phyloP scores from a whole-genome alignment of 202 grass and related monocot genomes.

The Setaria viridis region DNA sequence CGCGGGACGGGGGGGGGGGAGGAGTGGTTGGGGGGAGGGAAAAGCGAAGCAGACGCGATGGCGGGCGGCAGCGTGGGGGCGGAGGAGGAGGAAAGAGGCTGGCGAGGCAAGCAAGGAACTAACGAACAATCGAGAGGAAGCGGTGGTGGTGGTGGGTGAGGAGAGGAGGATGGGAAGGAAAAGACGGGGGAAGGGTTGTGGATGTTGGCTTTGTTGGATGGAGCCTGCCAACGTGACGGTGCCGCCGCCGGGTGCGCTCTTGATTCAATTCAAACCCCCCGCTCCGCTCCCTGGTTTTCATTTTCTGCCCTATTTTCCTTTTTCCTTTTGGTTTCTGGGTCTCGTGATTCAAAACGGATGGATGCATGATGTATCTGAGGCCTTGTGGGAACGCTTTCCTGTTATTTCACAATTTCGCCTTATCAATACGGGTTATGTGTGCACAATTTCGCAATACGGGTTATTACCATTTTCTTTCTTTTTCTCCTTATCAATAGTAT shows the following conservation, averaged over 20 bases:
- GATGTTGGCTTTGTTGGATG: conserved; percentile 5
- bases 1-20: conserved; percentile 22
- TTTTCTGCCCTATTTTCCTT: too few relatives aligned
- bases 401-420: neutral
- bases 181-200: neutral
- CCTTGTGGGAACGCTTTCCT: too few relatives aligned
- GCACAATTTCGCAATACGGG: too few relatives aligned
- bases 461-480: too few relatives aligned
- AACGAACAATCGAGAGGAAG: conserved; percentile 40
- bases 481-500: too few relatives aligned
- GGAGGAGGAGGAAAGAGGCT: neutral
- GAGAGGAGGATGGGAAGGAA: conserved; percentile 35
- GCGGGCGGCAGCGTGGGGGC: neutral
- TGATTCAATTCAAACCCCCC: conserved; percentile 27
- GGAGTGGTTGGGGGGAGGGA: conserved; percentile 45
- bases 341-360: neutral
- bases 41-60: conserved; percentile 2
- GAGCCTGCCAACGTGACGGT: conserved; percentile 23
- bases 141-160: neutral
- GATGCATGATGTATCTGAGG: neutral
- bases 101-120: conserved; percentile 28
- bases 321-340: neutral
- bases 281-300: neutral
- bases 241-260: neutral
- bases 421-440: too few relatives aligned